Conservation (phyloP, 169 alveolate species). For the Eimeria necatrix region DNA sequence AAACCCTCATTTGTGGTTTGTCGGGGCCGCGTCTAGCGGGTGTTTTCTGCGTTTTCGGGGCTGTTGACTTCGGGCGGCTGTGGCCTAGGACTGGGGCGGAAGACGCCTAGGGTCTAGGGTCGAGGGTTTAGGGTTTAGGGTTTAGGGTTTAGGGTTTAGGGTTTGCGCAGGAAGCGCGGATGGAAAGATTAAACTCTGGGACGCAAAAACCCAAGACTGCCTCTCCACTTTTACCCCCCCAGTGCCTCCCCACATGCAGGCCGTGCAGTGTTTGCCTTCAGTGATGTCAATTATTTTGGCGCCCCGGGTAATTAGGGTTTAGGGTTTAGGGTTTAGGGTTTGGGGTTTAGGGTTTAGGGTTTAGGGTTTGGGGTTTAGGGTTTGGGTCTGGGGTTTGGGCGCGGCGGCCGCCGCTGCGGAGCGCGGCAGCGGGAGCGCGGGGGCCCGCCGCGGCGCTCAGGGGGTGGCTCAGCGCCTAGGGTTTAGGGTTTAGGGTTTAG, state of each 20-base stretch:
- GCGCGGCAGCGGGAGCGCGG: too few species aligned
- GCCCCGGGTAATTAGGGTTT: constrained; percentile 68
- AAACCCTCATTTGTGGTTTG: too few species aligned
- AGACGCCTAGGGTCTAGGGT: too few species aligned
- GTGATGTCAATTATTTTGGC: constrained; percentile 48
- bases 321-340: too few species aligned
- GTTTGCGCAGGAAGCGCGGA: constrained; percentile 57
- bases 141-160: neutral
- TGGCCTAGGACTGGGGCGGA: neutral
- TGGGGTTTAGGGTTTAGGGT: too few species aligned
- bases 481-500: neutral
- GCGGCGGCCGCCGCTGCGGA: too few species aligned
- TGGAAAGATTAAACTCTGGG: constrained; percentile 80
- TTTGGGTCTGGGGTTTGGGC: too few species aligned
- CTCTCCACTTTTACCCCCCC: constrained; percentile 78
- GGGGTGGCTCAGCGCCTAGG: neutral
- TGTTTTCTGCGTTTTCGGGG: neutral
- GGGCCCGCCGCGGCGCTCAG: too few species aligned
- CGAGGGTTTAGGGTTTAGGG: too few species aligned
- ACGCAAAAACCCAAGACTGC: constrained; percentile 74
- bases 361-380: neutral
- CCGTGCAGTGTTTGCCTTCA: neutral
- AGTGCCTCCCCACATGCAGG: constrained; percentile 75
- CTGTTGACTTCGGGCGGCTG: too few species aligned
- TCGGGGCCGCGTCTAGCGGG: too few species aligned